Evolutionary conservation across 192 early-diverging fungal species (phyloP), one percentile per base, ranked within the genome.

Genomic region (Pilaira anomala): DNA sequence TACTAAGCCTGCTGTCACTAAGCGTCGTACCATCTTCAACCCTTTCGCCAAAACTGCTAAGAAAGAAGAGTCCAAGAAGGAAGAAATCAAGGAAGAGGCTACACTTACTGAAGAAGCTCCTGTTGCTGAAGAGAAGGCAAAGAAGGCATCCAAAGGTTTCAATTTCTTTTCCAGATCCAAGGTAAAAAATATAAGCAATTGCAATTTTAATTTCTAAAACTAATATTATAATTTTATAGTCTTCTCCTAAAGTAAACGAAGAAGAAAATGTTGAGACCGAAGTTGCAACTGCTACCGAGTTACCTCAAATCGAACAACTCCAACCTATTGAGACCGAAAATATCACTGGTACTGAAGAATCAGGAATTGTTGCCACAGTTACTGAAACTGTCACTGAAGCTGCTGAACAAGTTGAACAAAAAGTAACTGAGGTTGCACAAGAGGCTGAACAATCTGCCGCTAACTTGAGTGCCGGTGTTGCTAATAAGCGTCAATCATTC

Each of bases 391-490:
- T 22, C 40, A 14, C 25, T 8, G 18, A 60, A 52, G 62, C 46
- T 14, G 49, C 21, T 61, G 69, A 11, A 33, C 24, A 19, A 45
- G 42, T 9, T 52, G 64, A 16, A 46, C 52, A 29, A 25, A 48
- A 46, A 14, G 42, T 14, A 8, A 6, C 7, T 7, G 49, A 50
- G 41, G 48, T 25, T 44, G 2, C 30, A 26, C 33, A 58, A 39
- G 67, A 29, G 69, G 69, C 26, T 58, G 70, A 48, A 45, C 40
- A 22, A 70, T 65, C 54, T 70, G 55, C 36, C 62, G 46, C 44
- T 39, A 56, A 18, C n/a, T 6, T 28, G 7, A 28, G 26, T 54
- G 28, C 9, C 19, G n/a, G 41, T 30, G 29, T 36, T 18, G 21
- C 22, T 13, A 42, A 58, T 24, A 63, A 63, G 36, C 48, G 62